Evolutionary conservation across 2,329 filamentous ascomycete species (phyloP).

Genomic region (Penicillium sp.): DNA sequence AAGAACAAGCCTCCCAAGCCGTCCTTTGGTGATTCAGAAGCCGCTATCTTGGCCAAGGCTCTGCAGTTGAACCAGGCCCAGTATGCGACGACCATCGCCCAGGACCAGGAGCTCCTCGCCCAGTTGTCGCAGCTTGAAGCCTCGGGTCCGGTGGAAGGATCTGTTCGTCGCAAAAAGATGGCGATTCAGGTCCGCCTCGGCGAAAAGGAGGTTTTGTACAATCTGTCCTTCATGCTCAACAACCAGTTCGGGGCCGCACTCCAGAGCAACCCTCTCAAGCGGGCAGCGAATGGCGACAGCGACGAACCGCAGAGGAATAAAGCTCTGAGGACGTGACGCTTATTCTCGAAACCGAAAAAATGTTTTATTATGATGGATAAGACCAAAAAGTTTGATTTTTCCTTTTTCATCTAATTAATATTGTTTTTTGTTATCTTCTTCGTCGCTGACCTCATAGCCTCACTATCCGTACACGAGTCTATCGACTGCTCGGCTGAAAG

Average conservation of each 20-base stretch:
- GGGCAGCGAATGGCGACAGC: constrained; percentile 21
- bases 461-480: constrained; percentile 33
- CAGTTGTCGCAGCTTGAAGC: constrained; percentile 26
- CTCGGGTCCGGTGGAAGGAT: constrained; percentile 30
- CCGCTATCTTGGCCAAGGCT: constrained; percentile 28
- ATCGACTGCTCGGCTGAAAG: too few relatives aligned
- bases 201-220: constrained; percentile 61
- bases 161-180: constrained; percentile 43
- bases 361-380: too few relatives aligned
- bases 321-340: too few relatives aligned
- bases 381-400: too few relatives aligned
- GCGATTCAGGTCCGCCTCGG: constrained; percentile 60
- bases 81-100: constrained; percentile 47
- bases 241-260: too few relatives aligned
- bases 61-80: constrained; percentile 33
- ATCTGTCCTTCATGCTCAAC: too few relatives aligned
- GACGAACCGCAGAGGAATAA: too few relatives aligned
- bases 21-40: constrained; percentile 26
- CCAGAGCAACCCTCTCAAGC: too few relatives aligned
- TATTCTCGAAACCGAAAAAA: too few relatives aligned
- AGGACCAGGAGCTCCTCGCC: constrained; percentile 39
- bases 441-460: constrained; percentile 32
- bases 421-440: constrained; percentile 20
- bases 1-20: constrained; percentile 34
- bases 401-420: too few relatives aligned